Evolutionary conservation across 495 filamentous ascomycete species (phyloP), one percentile per base, ranked within the genome.

Genomic region (Penicillium dipodomyicola): DNA sequence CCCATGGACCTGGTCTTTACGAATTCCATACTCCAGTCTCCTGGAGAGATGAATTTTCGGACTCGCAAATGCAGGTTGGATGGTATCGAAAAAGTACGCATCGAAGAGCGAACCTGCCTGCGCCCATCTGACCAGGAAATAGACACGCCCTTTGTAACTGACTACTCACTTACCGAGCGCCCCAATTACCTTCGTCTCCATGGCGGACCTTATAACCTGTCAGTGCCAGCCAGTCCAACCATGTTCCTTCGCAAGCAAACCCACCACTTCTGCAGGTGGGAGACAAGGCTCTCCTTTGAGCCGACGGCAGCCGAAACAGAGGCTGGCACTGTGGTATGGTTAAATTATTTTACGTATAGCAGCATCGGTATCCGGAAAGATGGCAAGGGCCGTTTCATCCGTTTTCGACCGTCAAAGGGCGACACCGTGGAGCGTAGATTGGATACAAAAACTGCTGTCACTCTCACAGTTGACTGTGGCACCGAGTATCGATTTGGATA

Each of bases 231-330:
- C 8, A 72, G 69, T 46, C 74, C 77, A 22, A 75, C 76, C 0
- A 63, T 77, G 29, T 69, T 77, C 20, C 61, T 80, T 19, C 69
- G 78, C 14, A 79, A 81, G 35, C 76, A 79, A 47, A 72, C 52
- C 9, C 68, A 74, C 17, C 64, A 59, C 3, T 49, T 56, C 33
- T 74, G 71, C 29, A 63, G 48, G 0, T 77, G 74, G 72, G 62
- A 75, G 41, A 74, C 69, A 2, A 58, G 52, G 5, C 17, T 78
- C 0, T 63, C 62, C 1, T 78, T 77, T 40, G 20, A 52, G 0
- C 73, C 72, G 2, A 58, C 37, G 0, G 68, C 65, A 11, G 46
- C 58, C 14, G 52, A 69, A 12, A 66, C 65, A 1, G 75, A 78
- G 52, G 74, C 75, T 1, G 75, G 75, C 0, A 69, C 71, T 7